Evolutionary conservation across 257 asterid species (phyloP).

Genomic region (Catharanthus roseus): DNA sequence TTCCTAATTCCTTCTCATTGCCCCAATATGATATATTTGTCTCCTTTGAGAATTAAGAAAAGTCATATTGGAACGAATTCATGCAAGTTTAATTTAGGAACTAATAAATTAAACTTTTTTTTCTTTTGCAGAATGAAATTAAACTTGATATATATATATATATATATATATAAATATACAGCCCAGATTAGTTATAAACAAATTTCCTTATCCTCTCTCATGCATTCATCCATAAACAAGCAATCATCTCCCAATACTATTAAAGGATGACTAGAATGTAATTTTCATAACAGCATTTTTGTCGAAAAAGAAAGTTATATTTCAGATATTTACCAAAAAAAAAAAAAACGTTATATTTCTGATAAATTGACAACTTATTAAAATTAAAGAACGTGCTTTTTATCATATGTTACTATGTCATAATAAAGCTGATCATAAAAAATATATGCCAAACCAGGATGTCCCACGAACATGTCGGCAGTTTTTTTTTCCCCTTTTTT

Average conservation of each 20-base stretch:
- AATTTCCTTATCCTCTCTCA: too few species aligned
- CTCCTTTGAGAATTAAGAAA: too few species aligned
- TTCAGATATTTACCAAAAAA: too few species aligned
- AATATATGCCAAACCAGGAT: background rate
- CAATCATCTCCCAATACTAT: background rate
- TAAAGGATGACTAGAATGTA: background rate
- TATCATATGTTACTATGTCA: background rate
- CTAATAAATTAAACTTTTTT: too few species aligned
- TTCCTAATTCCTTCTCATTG: too few species aligned
- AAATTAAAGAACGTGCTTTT: background rate
- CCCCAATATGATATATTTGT: background rate
- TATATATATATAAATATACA: too few species aligned
- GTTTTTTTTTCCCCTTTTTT: background rate
- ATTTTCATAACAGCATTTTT: background rate
- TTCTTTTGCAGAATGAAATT: too few species aligned
- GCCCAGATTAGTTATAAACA: too few species aligned
- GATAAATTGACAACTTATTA: background rate
- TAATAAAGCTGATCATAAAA: background rate
- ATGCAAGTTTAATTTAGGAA: too few species aligned
- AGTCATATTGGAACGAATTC: too few species aligned
- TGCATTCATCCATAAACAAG: too few species aligned
- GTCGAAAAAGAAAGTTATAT: background rate
- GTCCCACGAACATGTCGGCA: conserved; percentile 10
- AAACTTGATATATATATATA: too few species aligned
- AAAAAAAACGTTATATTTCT: background rate